Conservation (phyloP, 768 basidiomycete genomes). For the Filobasidium wieringae region DNA sequence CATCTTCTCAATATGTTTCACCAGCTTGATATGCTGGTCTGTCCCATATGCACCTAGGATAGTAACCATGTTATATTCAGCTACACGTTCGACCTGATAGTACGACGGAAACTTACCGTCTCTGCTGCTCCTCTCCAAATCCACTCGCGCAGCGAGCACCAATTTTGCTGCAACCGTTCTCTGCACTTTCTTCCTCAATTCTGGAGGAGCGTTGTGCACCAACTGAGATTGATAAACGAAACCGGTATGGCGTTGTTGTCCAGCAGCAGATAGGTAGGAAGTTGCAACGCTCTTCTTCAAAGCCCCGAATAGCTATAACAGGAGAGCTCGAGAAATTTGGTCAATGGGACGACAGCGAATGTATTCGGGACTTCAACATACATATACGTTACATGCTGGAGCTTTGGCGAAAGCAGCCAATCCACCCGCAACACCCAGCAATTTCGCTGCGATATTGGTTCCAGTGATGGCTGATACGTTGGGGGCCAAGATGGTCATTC, state of each 20-base stretch:
- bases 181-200: conserved; percentile 83
- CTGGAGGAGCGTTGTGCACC: conserved; percentile 69
- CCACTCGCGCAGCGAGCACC: conserved; percentile 81
- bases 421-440: conserved; percentile 93
- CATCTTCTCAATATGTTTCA: conserved; percentile 79
- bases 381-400: conserved; percentile 90
- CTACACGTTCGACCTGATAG: too few species aligned
- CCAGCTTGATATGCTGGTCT: conserved; percentile 70
- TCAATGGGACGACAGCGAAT: neutral
- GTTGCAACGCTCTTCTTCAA: conserved; percentile 74
- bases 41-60: conserved; percentile 65
- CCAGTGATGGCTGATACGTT: conserved; percentile 98
- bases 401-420: conserved; percentile 80
- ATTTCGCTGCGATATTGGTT: conserved; percentile 94
- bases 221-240: conserved; percentile 92
- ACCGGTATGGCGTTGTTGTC: conserved; percentile 83
- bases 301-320: conserved; percentile 70
- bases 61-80: too few species aligned
- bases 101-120: conserved; percentile 49
- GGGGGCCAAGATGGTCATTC: conserved; percentile 96
- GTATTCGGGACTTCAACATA: conserved; percentile 40
- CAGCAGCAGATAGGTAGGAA: conserved; percentile 68
- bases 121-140: conserved; percentile 68
- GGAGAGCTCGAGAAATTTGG: neutral
- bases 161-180: conserved; percentile 87